phyloP scores from a whole-genome alignment of 441 rosid species.

The Bocquillonia castaneifolia region DNA sequence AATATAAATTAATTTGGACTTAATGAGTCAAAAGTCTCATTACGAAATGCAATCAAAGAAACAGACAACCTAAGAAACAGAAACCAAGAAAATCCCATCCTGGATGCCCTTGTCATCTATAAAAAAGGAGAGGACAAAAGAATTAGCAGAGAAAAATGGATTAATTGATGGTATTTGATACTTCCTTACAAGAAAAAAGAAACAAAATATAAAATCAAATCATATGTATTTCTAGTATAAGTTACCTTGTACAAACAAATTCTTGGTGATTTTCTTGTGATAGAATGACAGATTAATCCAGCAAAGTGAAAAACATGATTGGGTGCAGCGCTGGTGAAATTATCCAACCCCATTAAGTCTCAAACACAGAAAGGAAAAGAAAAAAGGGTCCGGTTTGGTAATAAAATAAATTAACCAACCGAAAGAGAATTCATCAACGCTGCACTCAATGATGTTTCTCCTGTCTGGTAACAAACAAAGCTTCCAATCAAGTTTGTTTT shows the following conservation, averaged over 20 bases:
- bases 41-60: not conserved
- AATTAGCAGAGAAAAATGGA: too few relatives aligned
- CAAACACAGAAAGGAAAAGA: not conserved
- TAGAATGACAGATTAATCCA: constrained; percentile 13
- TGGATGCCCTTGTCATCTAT: not conserved
- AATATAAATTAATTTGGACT: too few relatives aligned
- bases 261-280: not conserved
- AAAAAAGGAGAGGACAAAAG: too few relatives aligned
- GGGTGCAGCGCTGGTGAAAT: constrained; percentile 42
- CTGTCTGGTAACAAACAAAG: constrained; percentile 17
- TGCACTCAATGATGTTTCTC: constrained; percentile 65
- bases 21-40: not conserved
- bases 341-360: not conserved
- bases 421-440: constrained; percentile 44
- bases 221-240: not conserved
- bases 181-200: too few relatives aligned
- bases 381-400: not conserved
- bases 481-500: not conserved
- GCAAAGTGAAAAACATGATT: constrained; percentile 40
- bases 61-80: not conserved
- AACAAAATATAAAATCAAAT: not conserved
- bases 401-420: not conserved
- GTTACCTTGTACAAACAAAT: not conserved
- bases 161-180: too few relatives aligned
- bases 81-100: not conserved